phyloP scores from a whole-genome alignment of 192 early-diverging fungal genomes.

The Chytriomyces sp. region DNA sequence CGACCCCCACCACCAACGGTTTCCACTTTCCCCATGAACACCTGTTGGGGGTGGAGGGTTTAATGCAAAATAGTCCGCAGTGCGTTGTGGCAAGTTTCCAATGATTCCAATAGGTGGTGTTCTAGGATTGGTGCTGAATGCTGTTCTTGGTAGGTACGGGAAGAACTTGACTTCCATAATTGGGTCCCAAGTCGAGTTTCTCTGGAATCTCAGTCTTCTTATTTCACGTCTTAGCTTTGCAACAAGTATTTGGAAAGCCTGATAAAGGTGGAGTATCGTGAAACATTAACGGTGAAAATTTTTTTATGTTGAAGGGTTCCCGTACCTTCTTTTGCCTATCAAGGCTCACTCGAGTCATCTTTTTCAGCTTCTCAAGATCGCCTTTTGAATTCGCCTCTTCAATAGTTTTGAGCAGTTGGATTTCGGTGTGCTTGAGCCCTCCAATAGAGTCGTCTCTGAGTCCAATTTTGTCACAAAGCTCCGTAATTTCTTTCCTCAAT shows the following conservation, averaged over 20 bases:
- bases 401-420: too few species aligned
- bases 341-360: conserved; percentile 37
- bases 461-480: conserved; percentile 14
- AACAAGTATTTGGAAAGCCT: conserved; percentile 53
- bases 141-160: conserved; percentile 47
- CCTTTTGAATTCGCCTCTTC: too few species aligned
- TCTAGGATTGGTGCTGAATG: conserved; percentile 32
- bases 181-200: conserved; percentile 48
- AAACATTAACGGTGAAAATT: too few species aligned
- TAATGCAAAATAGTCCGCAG: conserved; percentile 46
- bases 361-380: too few species aligned
- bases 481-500: conserved; percentile 25
- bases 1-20: conserved; percentile 54
- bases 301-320: too few species aligned
- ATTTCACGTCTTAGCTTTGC: conserved; percentile 46
- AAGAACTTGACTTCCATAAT: conserved; percentile 52
- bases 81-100: conserved; percentile 39
- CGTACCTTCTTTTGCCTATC: conserved; percentile 51
- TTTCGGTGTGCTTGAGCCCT: conserved; percentile 4
- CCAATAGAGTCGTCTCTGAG: conserved; percentile 25
- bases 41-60: conserved; percentile 54
- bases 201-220: conserved; percentile 46
- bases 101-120: conserved; percentile 39
- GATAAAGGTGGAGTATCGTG: too few species aligned
- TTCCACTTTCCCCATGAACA: conserved; percentile 52